Evolutionary conservation across 176 grass and related monocot genomes (phyloP).

Genomic region (Carex scoparia): DNA sequence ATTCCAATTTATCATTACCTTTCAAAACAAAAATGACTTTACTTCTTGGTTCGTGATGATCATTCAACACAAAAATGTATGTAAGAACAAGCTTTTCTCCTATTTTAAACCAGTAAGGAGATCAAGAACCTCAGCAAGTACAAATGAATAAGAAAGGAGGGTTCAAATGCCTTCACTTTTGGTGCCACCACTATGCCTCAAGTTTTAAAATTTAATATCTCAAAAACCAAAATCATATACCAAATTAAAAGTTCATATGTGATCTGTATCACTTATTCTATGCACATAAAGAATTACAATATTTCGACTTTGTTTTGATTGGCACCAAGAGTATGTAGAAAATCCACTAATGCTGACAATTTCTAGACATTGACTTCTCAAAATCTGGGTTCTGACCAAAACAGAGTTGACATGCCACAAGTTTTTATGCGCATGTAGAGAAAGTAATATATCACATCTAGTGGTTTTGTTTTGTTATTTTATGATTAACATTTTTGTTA

Average conservation of each 20-base stretch:
- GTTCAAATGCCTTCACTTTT: not conserved
- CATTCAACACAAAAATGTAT: not conserved
- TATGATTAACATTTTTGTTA: not conserved
- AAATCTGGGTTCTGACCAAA: not conserved
- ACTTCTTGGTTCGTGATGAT: not conserved
- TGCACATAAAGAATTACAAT: not conserved
- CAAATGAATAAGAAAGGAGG: not conserved
- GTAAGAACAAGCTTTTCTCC: not conserved
- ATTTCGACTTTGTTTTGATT: not conserved
- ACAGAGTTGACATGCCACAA: not conserved
- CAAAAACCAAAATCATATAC: not conserved
- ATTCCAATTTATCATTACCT: conserved; percentile 91
- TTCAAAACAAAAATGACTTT: not conserved
- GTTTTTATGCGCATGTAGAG: too few species aligned
- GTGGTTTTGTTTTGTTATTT: not conserved
- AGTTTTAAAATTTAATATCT: not conserved
- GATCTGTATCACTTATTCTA: not conserved
- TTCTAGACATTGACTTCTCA: not conserved
- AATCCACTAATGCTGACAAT: not conserved
- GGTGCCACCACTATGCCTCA: not conserved
- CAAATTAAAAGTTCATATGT: not conserved
- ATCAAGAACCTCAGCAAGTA: not conserved
- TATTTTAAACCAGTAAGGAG: not conserved
- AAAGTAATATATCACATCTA: not conserved
- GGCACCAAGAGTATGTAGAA: not conserved